These are phyloP conservation scores for Lepidium campestre DNA, from an alignment of 441 rosid species.

Conservation along the genomic window DNA sequence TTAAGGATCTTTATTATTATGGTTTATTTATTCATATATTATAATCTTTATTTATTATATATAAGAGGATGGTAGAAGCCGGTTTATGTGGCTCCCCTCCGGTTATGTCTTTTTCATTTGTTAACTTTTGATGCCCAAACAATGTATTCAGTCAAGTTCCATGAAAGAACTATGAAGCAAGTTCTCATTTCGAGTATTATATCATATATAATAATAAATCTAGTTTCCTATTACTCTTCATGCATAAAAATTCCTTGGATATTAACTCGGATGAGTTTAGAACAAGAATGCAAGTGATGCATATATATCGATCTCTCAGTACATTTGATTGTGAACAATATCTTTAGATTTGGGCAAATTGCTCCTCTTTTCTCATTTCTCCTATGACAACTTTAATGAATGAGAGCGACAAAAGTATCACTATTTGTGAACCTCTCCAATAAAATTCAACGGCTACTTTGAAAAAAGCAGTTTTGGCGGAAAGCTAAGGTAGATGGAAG, in stretches of 20 bases:
- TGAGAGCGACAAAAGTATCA: not conserved
- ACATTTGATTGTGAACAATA: not conserved
- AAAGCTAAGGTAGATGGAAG: not conserved
- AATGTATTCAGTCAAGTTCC: not conserved
- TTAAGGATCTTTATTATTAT: slow-evolving; percentile 8
- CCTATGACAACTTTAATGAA: not conserved
- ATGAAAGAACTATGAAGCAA: not conserved
- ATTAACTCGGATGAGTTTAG: not conserved
- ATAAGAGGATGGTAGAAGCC: slow-evolving; percentile 20
- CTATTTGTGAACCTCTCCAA: not conserved
- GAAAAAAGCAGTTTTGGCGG: not conserved
- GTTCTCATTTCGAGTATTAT: not conserved
- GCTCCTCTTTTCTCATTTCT: not conserved
- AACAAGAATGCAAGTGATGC: not conserved
- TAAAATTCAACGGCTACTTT: not conserved
- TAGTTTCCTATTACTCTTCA: not conserved
- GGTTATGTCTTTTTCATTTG: not conserved
- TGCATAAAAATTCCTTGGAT: not conserved
- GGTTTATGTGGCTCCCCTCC: slow-evolving; percentile 29
- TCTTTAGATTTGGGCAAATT: not conserved
- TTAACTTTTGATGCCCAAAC: not conserved
- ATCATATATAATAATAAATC: not conserved
- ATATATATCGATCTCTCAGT: not conserved
- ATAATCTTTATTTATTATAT: slow-evolving; percentile 13
- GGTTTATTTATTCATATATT: slow-evolving; percentile 3